A percentile compares a stretch with the other conserved stretches of the same genome.
Evolutionary conservation across 1,139 yeast genomes (phyloP).

Genomic region (Zygoascus hellenicus): DNA sequence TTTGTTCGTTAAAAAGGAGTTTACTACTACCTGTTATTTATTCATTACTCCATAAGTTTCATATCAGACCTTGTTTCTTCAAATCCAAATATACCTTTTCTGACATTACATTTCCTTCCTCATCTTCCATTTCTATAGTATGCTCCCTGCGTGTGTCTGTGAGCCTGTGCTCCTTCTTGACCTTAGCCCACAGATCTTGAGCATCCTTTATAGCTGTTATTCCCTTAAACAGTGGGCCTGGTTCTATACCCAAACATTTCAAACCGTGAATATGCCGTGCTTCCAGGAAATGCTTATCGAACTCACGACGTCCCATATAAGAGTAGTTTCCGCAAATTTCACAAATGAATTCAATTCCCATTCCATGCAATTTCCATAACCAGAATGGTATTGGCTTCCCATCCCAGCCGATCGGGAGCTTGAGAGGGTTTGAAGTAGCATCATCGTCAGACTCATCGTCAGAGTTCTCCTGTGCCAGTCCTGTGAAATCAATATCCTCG

Average conservation of each 20-base stretch:
- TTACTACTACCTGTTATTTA: not conserved
- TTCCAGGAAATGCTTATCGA: slow-evolving; percentile 67
- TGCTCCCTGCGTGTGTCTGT: slow-evolving; percentile 46
- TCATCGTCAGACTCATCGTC: slow-evolving; percentile 28
- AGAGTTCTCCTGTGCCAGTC: slow-evolving; percentile 22
- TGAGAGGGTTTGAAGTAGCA: slow-evolving; percentile 38
- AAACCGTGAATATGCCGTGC: slow-evolving; percentile 70
- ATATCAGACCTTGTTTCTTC: slow-evolving; percentile 74
- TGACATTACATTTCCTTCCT: slow-evolving; percentile 88
- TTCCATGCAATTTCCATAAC: slow-evolving; percentile 86
- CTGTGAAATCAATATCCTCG: slow-evolving; percentile 24
- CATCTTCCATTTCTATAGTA: slow-evolving; percentile 81
- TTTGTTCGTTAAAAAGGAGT: not conserved
- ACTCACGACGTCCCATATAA: slow-evolving; percentile 70
- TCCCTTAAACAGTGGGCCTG: slow-evolving; percentile 52
- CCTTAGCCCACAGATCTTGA: slow-evolving; percentile 44
- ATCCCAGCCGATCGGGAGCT: slow-evolving; percentile 78
- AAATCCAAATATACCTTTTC: slow-evolving; percentile 75
- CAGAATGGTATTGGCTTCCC: slow-evolving; percentile 92
- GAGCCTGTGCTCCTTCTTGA: slow-evolving; percentile 39
- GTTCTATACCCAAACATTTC: slow-evolving; percentile 64
- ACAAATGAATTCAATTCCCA: slow-evolving; percentile 66
- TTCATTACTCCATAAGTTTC: slow-evolving; percentile 7
- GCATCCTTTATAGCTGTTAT: slow-evolving; percentile 69
- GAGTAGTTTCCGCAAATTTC: slow-evolving; percentile 79